Conservation (phyloP, 2,329 filamentous ascomycete species). For the Paecilomyces formosus region DNA sequence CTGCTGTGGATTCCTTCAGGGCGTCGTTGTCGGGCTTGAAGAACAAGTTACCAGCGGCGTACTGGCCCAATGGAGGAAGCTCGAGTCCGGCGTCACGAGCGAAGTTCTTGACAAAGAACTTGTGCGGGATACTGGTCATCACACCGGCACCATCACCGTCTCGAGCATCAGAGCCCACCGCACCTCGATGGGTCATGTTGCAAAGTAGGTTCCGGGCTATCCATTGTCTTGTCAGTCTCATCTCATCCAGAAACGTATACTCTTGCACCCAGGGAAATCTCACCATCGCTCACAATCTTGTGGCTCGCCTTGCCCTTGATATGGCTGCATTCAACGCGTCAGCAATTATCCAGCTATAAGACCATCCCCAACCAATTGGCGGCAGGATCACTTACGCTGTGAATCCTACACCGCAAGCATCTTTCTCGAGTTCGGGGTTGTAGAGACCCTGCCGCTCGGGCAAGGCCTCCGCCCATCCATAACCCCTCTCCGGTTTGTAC, state of each 20-base stretch:
- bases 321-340: conserved; percentile 53
- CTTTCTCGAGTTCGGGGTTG: conserved; percentile 91
- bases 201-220: conserved; percentile 87
- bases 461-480: conserved; percentile 91
- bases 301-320: conserved; percentile 97
- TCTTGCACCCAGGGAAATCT: conserved; percentile 26
- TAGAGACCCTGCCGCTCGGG: conserved; percentile 98
- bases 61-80: conserved; percentile 82
- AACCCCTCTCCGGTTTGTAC: conserved; percentile 53
- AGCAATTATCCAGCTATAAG: conserved; percentile 6
- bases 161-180: conserved; percentile 93
- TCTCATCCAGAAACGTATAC: neutral
- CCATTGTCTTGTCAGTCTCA: conserved; percentile 14
- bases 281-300: conserved; percentile 98
- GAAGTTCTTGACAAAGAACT: conserved; percentile 98
- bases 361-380: neutral
- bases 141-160: conserved; percentile 98
- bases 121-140: conserved; percentile 98
- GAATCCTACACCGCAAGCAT: conserved; percentile 99
- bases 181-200: conserved; percentile 99
- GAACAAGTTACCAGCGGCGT: conserved; percentile 95
- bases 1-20: conserved; percentile 79
- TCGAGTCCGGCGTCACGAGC: conserved; percentile 82
- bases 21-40: conserved; percentile 95
- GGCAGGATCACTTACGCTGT: conserved; percentile 64